Evolutionary conservation across 306 rosid genomes (phyloP).

Genomic region (Arachis stenosperma): DNA sequence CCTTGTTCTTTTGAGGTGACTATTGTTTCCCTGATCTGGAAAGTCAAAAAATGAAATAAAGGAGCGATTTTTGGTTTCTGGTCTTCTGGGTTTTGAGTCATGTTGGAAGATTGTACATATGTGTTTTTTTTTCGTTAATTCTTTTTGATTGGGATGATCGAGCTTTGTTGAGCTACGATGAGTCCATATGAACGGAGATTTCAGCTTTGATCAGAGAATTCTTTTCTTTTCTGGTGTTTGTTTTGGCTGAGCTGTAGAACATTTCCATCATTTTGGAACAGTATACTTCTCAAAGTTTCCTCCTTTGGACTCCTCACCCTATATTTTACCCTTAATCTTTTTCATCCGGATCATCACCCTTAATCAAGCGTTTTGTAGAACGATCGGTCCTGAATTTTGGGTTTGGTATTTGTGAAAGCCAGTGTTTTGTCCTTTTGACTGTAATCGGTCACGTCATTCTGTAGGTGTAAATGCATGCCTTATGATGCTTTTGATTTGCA

Average conservation of each 20-base stretch:
- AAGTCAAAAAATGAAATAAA: background rate
- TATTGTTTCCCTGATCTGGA: constrained; percentile 47
- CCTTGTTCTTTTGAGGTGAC: constrained; percentile 39
- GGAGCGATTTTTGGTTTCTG: constrained; percentile 36
- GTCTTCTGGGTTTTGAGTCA: constrained; percentile 44
- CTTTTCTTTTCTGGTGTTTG: constrained; percentile 43
- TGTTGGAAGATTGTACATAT: constrained; percentile 18
- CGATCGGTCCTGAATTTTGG: constrained; percentile 30
- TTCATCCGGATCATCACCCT: constrained; percentile 30
- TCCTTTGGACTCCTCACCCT: constrained; percentile 33
- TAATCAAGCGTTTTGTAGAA: constrained; percentile 9
- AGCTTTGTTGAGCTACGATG: constrained; percentile 42
- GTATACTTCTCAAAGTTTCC: constrained; percentile 58
- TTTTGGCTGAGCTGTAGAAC: constrained; percentile 54
- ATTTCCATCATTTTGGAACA: constrained; percentile 55
- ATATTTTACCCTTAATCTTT: constrained; percentile 27
- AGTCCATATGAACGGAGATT: constrained; percentile 46
- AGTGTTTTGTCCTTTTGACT: constrained; percentile 6
- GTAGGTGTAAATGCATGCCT: constrained; percentile 31
- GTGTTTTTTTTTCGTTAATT: constrained; percentile 35
- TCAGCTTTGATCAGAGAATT: constrained; percentile 42
- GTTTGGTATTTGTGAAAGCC: constrained; percentile 17
- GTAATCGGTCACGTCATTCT: constrained; percentile 22
- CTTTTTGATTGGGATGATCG: constrained; percentile 46
- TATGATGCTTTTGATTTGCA: constrained; percentile 29